Conservation (phyloP, 2,329 filamentous ascomycete genomes). For the Neocatenulostroma microsporum region DNA sequence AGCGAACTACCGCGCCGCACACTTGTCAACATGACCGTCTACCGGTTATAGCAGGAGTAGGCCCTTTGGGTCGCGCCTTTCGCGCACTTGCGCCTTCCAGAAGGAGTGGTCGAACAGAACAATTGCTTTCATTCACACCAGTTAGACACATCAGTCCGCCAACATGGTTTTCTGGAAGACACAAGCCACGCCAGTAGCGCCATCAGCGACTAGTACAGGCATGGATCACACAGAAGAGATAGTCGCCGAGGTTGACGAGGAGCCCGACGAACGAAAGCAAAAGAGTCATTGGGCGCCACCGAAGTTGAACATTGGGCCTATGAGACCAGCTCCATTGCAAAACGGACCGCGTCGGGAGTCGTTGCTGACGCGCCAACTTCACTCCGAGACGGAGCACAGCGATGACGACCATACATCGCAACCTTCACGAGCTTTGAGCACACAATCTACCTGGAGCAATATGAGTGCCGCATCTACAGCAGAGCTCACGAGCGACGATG, state of each 20-base stretch:
- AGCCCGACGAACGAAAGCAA: conserved; percentile 57
- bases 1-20: too few relatives aligned
- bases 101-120: too few relatives aligned
- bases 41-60: too few relatives aligned
- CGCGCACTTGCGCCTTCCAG: too few relatives aligned
- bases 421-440: conserved; percentile 39
- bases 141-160: too few relatives aligned
- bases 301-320: conserved; percentile 32
- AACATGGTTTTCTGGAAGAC: conserved; percentile 13
- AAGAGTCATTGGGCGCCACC: conserved; percentile 13
- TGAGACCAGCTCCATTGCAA: conserved; percentile 40
- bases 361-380: conserved; percentile 77
- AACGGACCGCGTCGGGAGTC: conserved; percentile 59
- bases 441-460: conserved; percentile 67
- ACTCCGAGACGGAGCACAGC: conserved; percentile 43
- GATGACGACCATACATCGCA: conserved; percentile 27
- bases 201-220: conserved; percentile 14
- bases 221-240: conserved; percentile 49
- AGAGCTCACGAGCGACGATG: conserved; percentile 87
- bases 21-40: too few relatives aligned
- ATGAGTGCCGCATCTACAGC: conserved; percentile 74
- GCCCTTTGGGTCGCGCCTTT: too few relatives aligned
- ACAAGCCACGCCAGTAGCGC: conserved; percentile 8
- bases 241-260: conserved; percentile 74
- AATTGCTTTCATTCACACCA: too few relatives aligned